These are phyloP conservation scores for Friedmanniomyces simplex DNA, from an alignment of 495 filamentous ascomycete genomes.

Conservation along the genomic window DNA sequence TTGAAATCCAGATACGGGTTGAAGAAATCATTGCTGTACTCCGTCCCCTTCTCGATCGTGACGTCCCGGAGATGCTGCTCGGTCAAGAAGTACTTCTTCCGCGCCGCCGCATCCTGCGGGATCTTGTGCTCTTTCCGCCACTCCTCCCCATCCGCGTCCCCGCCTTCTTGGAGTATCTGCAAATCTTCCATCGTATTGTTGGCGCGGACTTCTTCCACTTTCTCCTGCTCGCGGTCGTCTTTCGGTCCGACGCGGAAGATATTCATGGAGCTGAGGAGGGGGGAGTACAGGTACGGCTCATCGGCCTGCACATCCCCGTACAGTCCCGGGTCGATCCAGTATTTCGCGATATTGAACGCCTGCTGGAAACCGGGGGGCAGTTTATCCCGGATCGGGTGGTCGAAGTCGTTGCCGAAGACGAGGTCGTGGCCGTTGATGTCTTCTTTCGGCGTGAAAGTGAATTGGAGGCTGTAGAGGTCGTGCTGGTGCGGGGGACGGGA, in stretches of 20 bases:
- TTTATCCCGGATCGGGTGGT: constrained; percentile 72
- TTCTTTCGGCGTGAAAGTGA: constrained; percentile 59
- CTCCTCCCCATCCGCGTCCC: constrained; percentile 43
- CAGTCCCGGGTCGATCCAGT: constrained; percentile 76
- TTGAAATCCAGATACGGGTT: constrained; percentile 88
- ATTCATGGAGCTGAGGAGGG: constrained; percentile 63
- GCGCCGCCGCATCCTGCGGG: constrained; percentile 24
- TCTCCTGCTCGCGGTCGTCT: constrained; percentile 13
- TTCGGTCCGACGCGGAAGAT: constrained; percentile 52
- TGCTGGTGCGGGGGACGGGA: constrained; percentile 50
- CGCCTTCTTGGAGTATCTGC: constrained; percentile 28
- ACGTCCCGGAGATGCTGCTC: constrained; percentile 39
- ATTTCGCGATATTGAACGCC: constrained; percentile 72
- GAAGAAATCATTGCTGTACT: constrained; percentile 74
- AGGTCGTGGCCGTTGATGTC: constrained; percentile 60
- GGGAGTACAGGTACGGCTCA: constrained; percentile 71
- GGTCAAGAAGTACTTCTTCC: constrained; percentile 36
- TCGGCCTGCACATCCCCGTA: constrained; percentile 84
- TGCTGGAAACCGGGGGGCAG: constrained; percentile 75
- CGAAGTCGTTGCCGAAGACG: constrained; percentile 89
- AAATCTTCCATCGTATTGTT: constrained; percentile 3
- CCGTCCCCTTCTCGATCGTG: constrained; percentile 47
- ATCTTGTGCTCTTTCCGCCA: constrained; percentile 39
- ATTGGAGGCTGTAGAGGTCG: constrained; percentile 74
- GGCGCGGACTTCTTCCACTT: constrained; percentile 9